Conservation (phyloP, 176 grass and related monocot genomes). For the Eleusine coracana region DNA sequence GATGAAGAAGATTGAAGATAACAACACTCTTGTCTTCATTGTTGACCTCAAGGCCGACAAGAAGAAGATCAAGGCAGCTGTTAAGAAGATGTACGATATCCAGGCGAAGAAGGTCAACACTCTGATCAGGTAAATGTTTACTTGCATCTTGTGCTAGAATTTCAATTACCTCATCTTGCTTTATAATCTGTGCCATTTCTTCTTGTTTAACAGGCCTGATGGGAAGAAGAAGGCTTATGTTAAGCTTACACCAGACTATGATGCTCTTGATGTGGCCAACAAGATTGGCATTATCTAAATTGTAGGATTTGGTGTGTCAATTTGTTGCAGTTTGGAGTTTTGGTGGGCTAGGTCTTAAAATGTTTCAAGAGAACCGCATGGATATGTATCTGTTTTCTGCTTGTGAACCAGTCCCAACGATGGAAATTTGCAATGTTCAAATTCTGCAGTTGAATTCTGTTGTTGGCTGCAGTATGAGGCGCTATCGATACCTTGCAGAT, state of each 20-base stretch:
- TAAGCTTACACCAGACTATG: constrained; percentile 68
- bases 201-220: constrained; percentile 48
- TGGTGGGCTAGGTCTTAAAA: constrained; percentile 19
- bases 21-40: constrained; percentile 63
- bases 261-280: constrained; percentile 75
- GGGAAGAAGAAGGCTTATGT: constrained; percentile 71
- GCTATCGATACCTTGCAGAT: neutral
- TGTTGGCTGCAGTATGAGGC: neutral
- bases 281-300: constrained; percentile 77
- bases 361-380: neutral
- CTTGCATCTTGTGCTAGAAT: neutral
- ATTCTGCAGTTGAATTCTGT: constrained; percentile 3
- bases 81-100: constrained; percentile 67
- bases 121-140: constrained; percentile 49
- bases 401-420: constrained; percentile 3
- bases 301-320: neutral
- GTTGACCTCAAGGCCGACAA: constrained; percentile 55
- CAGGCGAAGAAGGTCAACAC: constrained; percentile 66
- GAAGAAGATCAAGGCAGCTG: constrained; percentile 48
- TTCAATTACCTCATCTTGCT: neutral
- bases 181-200: neutral
- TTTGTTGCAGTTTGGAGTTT: constrained; percentile 29
- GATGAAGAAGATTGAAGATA: constrained; percentile 56
- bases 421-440: constrained; percentile 9
- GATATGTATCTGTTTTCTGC: neutral